Evolutionary conservation across 116 monocot genomes (phyloP).

Genomic region (Papilionanthe hybrid): DNA sequence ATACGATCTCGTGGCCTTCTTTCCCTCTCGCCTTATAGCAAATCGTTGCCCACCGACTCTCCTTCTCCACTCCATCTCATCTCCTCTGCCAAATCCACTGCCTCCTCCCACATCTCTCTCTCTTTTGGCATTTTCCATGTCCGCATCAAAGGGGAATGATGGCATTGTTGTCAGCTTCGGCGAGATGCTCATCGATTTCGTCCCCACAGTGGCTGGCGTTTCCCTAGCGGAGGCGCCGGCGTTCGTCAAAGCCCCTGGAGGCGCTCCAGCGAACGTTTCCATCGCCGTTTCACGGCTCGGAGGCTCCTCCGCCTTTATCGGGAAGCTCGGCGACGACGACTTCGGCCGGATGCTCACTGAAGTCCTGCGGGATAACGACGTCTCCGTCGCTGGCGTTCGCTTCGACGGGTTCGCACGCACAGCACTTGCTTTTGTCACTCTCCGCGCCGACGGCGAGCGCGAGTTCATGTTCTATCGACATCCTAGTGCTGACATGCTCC

Average conservation of each 20-base stretch:
- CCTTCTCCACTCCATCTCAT: not conserved
- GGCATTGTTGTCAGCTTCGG: conserved; percentile 14
- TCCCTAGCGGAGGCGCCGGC: conserved; percentile 28
- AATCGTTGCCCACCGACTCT: not conserved
- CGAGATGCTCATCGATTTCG: conserved; percentile 26
- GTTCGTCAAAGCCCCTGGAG: conserved; percentile 39
- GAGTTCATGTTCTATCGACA: conserved; percentile 48
- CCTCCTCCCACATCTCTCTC: not conserved
- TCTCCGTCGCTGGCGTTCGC: conserved; percentile 16
- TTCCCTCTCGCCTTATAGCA: not conserved
- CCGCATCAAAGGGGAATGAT: not conserved
- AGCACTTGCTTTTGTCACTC: conserved; percentile 29
- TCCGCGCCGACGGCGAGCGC: conserved; percentile 28
- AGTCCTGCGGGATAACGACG: conserved; percentile 23
- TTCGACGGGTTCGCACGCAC: conserved; percentile 31
- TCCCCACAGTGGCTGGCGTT: conserved; percentile 21
- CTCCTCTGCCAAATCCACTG: not conserved
- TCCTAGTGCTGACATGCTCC: conserved; percentile 42
- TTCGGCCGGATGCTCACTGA: conserved; percentile 33
- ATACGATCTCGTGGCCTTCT: too few relatives aligned
- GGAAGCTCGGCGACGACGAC: conserved; percentile 40
- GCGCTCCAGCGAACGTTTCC: conserved; percentile 42
- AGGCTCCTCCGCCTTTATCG: conserved; percentile 29
- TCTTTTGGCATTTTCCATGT: not conserved
- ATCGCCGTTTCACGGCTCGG: conserved; percentile 32